phyloP scores from a whole-genome alignment of 2,329 filamentous ascomycete species.

The Fusarium oligoseptatum region DNA sequence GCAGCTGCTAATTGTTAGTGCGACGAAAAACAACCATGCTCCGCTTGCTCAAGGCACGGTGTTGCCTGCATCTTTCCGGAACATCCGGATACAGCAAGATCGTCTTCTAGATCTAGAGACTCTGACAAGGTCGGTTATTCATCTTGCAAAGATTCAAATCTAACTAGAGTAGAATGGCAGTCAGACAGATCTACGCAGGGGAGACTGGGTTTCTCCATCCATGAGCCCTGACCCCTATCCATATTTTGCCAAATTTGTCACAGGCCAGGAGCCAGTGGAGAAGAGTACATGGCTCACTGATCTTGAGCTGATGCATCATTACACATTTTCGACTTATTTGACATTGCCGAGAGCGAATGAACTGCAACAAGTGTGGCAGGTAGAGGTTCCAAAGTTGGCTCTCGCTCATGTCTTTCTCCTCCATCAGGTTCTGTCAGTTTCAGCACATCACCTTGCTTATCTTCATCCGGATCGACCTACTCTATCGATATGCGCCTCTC shows the following conservation, averaged over 20 bases:
- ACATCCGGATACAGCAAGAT: conserved; percentile 4
- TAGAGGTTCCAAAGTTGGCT: conserved; percentile 44
- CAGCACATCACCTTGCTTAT: conserved; percentile 48
- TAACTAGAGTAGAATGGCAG: background rate
- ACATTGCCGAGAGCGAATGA: conserved; percentile 49
- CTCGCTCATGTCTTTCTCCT: conserved; percentile 47
- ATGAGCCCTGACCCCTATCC: conserved; percentile 33
- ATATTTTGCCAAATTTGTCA: conserved; percentile 43
- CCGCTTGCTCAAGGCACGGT: conserved; percentile 53
- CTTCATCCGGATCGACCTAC: conserved; percentile 43
- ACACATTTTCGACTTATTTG: conserved; percentile 46
- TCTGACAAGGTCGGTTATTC: background rate
- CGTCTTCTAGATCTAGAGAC: conserved; percentile 19
- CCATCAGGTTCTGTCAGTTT: conserved; percentile 50
- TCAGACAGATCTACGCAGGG: conserved; percentile 3
- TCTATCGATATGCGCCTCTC: conserved; percentile 45
- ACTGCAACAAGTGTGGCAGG: conserved; percentile 49
- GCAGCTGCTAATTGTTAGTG: conserved; percentile 45
- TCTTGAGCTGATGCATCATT: conserved; percentile 55
- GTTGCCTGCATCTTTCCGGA: conserved; percentile 50
- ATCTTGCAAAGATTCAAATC: background rate
- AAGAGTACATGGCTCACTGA: conserved; percentile 50
- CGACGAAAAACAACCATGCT: conserved; percentile 55
- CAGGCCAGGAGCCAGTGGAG: conserved; percentile 25
- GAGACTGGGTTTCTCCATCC: conserved; percentile 2